Evolutionary conservation across 2,329 filamentous ascomycete genomes (phyloP), one percentile per base, ranked within the genome.

Genomic region (Hypoxylon sp.): DNA sequence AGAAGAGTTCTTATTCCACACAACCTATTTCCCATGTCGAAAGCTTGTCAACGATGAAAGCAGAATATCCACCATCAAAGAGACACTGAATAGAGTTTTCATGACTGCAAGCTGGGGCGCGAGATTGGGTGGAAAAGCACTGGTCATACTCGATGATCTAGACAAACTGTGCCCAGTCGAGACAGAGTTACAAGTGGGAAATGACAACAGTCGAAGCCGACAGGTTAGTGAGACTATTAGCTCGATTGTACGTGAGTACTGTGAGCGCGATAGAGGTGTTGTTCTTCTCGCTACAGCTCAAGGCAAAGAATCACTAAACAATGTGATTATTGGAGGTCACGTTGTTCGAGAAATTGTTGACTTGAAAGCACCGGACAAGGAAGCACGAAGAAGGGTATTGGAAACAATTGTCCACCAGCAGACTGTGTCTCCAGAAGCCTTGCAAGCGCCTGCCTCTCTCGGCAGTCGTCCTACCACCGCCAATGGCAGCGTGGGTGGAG

Each of bases 121-220:
- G 36, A 87, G 95, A 65, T 85, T 96, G 0, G 94, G 94, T 21
- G 96, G 96, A 3, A 90, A 89, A 68, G 88, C 94, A 0, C 78
- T 98, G 2, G 92, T 99, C 19, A 89, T 99, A 52, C 84, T 99
- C 1, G 96, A 99, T 75, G 96, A 99, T 75, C 82, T 99, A 5
- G 96, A 99, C 79, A 93, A 93, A 75, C 84, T 99, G 1, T 98
- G 95, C 76, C 95, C 96, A 0, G 91, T 90, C 0, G 97, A 99
- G 80, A 98, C 94, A 0, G 96, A 99, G 78, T 85, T 99, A 11
- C 93, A 98, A 79, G 93, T 97, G 3, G 93, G 93, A 68, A 94
- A 94, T 65, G 94, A 98, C 73, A 98, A 99, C 75, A 93, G 93
- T 17, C 89, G 95, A 69, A 98, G 94, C 77, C 89, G 94, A 34